Evolutionary conservation across 176 grass and related monocot genomes (phyloP).

Genomic region (Oryza australiensis): DNA sequence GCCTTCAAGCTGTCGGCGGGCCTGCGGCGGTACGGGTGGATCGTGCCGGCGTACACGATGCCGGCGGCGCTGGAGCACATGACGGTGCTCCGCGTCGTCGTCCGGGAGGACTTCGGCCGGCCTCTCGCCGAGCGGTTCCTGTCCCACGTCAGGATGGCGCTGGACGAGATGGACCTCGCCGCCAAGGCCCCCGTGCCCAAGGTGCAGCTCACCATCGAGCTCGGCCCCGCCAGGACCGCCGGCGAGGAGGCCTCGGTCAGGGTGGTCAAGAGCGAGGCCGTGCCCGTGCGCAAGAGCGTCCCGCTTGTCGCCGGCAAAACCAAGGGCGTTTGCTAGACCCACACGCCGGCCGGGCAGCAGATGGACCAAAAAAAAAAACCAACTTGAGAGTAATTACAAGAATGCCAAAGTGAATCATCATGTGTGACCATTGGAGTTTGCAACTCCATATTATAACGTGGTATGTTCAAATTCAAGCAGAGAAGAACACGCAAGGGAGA

Average conservation of each 20-base stretch:
- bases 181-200: slow-evolving; percentile 36
- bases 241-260: slow-evolving; percentile 45
- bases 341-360: too few relatives aligned
- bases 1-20: slow-evolving; percentile 58
- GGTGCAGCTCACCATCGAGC: slow-evolving; percentile 60
- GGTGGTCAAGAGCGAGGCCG: slow-evolving; percentile 52
- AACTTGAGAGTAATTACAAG: too few relatives aligned
- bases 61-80: slow-evolving; percentile 70
- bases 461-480: too few relatives aligned
- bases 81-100: slow-evolving; percentile 68
- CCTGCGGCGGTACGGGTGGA: slow-evolving; percentile 74
- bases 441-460: neutral
- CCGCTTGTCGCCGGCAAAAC: slow-evolving; percentile 62
- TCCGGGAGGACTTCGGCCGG: slow-evolving; percentile 75
- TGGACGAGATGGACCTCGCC: slow-evolving; percentile 46
- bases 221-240: slow-evolving; percentile 24
- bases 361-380: too few relatives aligned
- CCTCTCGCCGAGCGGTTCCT: slow-evolving; percentile 61
- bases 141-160: slow-evolving; percentile 48
- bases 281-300: slow-evolving; percentile 40
- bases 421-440: neutral
- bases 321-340: slow-evolving; percentile 66
- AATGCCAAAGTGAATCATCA: neutral
- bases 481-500: neutral
- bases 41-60: slow-evolving; percentile 91